phyloP scores from a whole-genome alignment of 768 basidiomycete species.

The Suillus weaverae region DNA sequence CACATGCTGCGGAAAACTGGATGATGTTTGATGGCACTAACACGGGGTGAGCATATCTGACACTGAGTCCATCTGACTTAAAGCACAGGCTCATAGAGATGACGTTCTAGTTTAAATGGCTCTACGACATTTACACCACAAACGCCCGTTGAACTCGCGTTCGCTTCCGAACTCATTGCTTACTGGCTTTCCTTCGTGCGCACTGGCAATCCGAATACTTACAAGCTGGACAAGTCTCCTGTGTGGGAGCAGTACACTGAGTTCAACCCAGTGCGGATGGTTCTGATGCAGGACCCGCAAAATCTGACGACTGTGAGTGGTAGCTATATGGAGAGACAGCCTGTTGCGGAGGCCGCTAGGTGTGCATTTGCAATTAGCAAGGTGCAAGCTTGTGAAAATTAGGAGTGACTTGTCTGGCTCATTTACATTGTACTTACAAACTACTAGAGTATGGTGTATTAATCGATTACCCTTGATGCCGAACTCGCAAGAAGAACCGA shows the following conservation, averaged over 20 bases:
- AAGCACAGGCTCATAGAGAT: neutral
- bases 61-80: neutral
- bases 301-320: conserved; percentile 36
- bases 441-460: neutral
- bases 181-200: conserved; percentile 71
- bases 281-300: conserved; percentile 41
- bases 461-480: no score
- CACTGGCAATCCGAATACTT: conserved; percentile 52
- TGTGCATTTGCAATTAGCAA: neutral
- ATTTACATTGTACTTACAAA: neutral
- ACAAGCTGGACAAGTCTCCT: conserved; percentile 52
- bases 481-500: neutral
- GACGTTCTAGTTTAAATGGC: conserved; percentile 45
- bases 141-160: conserved; percentile 47
- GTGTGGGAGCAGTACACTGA: conserved; percentile 44
- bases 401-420: neutral
- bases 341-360: conserved; percentile 7
- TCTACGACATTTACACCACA: conserved; percentile 48
- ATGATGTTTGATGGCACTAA: conserved; percentile 66
- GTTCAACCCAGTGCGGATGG: conserved; percentile 38
- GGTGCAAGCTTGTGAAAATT: neutral
- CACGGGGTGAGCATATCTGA: conserved; percentile 47
- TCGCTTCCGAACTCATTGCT: conserved; percentile 59
- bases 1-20: conserved; percentile 63
- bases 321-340: conserved; percentile 42